Base-by-base conservation (phyloP, 441 rosid species). In the Populus hybrid region DNA sequence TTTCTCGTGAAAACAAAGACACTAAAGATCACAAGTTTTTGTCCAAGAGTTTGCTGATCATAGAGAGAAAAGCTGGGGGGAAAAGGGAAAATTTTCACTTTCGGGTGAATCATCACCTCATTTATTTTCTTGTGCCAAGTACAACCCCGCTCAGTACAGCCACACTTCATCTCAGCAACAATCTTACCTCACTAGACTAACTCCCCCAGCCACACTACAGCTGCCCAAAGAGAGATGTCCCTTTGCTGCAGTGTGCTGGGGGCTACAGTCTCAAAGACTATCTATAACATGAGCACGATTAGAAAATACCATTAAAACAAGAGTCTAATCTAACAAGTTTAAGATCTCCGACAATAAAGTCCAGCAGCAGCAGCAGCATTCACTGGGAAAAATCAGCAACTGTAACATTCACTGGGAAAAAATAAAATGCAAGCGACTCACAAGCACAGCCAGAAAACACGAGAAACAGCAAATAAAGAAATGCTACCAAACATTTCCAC, bases 381-480 rank as follows among this genome's bases (percentile, higher is more conserved):
- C 56, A 50, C 56, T 16, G 56, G 56, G 56, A 50, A 67, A 67
- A 76, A 50, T 64, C 64, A 76, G 50, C 65, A 53, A 9, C 38
- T 56, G 31, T 26, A 77, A 7, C 65, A 26, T 64, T 4, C 45
- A 7, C 35, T 18, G 36, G 50, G 16, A 36, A 31, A 75, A 78
- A 53, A 67, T 69, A 50, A 61, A 76, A 50, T 45, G 61, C 36
- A 56, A 80, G 23, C 42, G 18, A 29, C 31, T 12, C 14, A 50
- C 16, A 65, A 7, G 71, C 73, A 71, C 64, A 72, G 77, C 74
- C 45, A 31, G 66, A 35, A 74, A 78, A 45, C n/a, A 7, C 26
- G 40, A n/a, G 69, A 74, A 77, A 72, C 40, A 26, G n/a, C 33
- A 66, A 64, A 75, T 74, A 61, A 53, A 76, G 68, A 69, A 69